These are phyloP conservation scores for Amylostereum areolatum DNA, from an alignment of 1,284 basidiomycete species.

Conservation along the genomic window DNA sequence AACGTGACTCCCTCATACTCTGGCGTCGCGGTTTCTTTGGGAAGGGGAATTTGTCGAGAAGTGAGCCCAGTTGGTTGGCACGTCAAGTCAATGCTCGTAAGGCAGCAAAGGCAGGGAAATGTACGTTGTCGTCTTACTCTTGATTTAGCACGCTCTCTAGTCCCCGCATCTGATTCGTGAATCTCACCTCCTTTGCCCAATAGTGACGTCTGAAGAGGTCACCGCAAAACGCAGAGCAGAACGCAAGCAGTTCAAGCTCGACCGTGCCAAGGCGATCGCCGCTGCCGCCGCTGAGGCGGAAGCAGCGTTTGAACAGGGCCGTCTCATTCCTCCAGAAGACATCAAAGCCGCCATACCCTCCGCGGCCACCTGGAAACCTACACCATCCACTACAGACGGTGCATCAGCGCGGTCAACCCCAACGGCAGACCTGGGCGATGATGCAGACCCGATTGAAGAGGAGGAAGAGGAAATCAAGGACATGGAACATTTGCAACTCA, in stretches of 20 bases:
- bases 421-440: neutral
- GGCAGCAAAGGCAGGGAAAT: constrained; percentile 42
- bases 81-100: constrained; percentile 65
- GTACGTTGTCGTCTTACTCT: constrained; percentile 27
- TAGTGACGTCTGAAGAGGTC: constrained; percentile 81
- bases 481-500: constrained; percentile 90
- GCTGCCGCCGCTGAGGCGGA: constrained; percentile 71
- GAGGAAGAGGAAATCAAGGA: constrained; percentile 48
- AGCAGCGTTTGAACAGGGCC: constrained; percentile 62
- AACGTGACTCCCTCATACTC: constrained; percentile 58
- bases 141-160: neutral
- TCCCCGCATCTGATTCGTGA: neutral
- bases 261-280: constrained; percentile 77
- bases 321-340: constrained; percentile 44
- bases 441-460: constrained; percentile 15
- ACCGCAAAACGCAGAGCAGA: constrained; percentile 81
- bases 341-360: constrained; percentile 50
- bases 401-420: constrained; percentile 7
- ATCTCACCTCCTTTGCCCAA: constrained; percentile 25
- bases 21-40: constrained; percentile 97
- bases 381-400: constrained; percentile 15
- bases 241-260: constrained; percentile 86
- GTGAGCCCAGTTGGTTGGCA: constrained; percentile 90
- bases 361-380: constrained; percentile 70
- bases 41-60: constrained; percentile 89